A percentile compares a stretch with the other conserved stretches of the same genome.
Evolutionary conservation across 176 grass and related monocot species (phyloP).

Genomic region (Oryza longistaminata): DNA sequence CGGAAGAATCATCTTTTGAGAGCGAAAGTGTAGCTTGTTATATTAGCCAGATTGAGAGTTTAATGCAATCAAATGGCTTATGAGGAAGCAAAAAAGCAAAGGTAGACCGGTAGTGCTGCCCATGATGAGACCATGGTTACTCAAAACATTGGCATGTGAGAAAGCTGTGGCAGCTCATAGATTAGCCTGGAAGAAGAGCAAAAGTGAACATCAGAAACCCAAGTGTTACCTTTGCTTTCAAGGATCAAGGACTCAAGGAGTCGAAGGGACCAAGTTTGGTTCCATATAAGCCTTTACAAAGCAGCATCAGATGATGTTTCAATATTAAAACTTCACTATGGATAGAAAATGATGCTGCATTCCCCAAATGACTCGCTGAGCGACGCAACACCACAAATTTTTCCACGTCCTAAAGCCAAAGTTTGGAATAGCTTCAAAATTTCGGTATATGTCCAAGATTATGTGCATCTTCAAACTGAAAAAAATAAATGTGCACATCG

Average conservation of each 20-base stretch:
- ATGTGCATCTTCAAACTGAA: too few relatives aligned
- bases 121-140: not conserved
- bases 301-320: not conserved
- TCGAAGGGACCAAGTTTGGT: not conserved
- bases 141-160: not conserved
- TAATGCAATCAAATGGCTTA: not conserved
- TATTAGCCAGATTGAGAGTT: not conserved
- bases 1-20: not conserved
- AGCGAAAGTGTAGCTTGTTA: not conserved
- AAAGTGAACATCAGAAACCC: not conserved
- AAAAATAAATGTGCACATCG: not conserved
- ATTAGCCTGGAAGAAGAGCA: not conserved
- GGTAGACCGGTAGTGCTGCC: not conserved
- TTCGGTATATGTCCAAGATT: not conserved
- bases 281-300: not conserved
- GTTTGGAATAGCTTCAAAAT: not conserved
- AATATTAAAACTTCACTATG: not conserved
- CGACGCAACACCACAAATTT: too few relatives aligned
- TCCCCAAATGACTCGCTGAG: not conserved
- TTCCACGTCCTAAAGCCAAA: not conserved
- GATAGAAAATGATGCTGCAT: too few relatives aligned
- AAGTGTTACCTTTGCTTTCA: not conserved
- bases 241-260: not conserved
- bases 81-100: not conserved
- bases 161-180: not conserved